Conservation (phyloP, 1,284 basidiomycete species). For the Cutaneotrichosporon mucoides region DNA sequence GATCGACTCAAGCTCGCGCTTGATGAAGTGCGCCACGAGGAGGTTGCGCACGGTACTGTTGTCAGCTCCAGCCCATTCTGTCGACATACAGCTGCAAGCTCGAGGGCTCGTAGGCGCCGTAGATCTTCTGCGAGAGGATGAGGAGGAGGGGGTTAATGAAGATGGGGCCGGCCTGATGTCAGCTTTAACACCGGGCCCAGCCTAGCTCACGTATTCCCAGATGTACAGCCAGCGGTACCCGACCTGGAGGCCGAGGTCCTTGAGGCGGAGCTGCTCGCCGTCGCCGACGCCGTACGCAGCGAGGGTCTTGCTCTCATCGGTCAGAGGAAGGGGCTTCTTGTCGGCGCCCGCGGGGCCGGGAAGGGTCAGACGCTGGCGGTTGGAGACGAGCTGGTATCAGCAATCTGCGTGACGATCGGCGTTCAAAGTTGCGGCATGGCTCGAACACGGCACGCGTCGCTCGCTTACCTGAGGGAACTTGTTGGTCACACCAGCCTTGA, state of each 20-base stretch:
- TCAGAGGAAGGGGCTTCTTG: constrained; percentile 53
- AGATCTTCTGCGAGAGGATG: constrained; percentile 53
- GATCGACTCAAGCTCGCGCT: constrained; percentile 89
- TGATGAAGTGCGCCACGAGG: constrained; percentile 80
- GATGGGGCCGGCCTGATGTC: constrained; percentile 72
- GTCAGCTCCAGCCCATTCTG: constrained; percentile 1
- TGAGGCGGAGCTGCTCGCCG: constrained; percentile 62
- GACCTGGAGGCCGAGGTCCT: constrained; percentile 84
- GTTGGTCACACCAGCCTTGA: constrained; percentile 48
- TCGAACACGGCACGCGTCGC: background rate
- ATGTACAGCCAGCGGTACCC: constrained; percentile 81
- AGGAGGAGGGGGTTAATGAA: constrained; percentile 88
- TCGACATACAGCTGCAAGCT: constrained; percentile 35
- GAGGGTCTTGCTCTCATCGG: constrained; percentile 63
- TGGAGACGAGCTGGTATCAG: constrained; percentile 58
- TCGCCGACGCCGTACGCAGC: constrained; percentile 58
- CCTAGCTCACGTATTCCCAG: constrained; percentile 74
- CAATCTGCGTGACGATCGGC: no score
- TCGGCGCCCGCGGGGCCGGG: constrained; percentile 21
- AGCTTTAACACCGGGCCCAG: background rate
- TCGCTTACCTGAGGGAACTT: constrained; percentile 54
- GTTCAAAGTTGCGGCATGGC: no score
- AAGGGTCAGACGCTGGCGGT: constrained; percentile 67
- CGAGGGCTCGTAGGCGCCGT: constrained; percentile 38
- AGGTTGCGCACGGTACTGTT: constrained; percentile 70